These are phyloP conservation scores for Quercus robur DNA, from an alignment of 306 rosid species.

Conservation along the genomic window DNA sequence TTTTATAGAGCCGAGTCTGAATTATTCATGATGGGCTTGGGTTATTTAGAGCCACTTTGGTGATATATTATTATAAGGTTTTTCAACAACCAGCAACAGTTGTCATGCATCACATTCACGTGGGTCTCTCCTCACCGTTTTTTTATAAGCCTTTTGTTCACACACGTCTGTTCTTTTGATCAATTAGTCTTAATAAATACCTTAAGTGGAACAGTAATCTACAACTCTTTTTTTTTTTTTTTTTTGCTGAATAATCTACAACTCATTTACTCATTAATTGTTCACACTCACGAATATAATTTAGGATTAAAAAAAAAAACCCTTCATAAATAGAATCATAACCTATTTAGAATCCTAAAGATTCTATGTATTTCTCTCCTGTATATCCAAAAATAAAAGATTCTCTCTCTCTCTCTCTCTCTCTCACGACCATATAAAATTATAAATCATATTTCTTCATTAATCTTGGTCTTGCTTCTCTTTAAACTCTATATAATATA, in stretches of 20 bases:
- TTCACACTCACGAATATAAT: too few relatives aligned
- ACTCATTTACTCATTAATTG: too few relatives aligned
- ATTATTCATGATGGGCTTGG: too few relatives aligned
- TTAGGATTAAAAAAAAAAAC: not conserved
- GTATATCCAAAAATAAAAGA: slow-evolving; percentile 22
- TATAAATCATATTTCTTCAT: slow-evolving; percentile 20
- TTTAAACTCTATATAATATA: not conserved
- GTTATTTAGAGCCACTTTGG: too few relatives aligned
- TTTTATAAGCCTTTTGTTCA: not conserved
- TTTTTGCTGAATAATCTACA: too few relatives aligned
- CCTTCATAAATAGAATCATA: not conserved
- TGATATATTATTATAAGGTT: not conserved
- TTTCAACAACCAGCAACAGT: not conserved
- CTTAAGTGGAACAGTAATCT: too few relatives aligned
- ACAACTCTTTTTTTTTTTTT: too few relatives aligned
- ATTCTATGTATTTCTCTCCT: slow-evolving; percentile 5
- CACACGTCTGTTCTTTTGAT: not conserved
- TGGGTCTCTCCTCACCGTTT: too few relatives aligned
- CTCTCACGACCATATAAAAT: not conserved
- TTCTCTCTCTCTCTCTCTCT: slow-evolving; percentile 34
- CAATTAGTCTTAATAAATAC: too few relatives aligned
- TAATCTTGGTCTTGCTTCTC: slow-evolving; percentile 10
- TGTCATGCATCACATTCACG: not conserved
- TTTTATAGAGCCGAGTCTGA: rapidly evolving
- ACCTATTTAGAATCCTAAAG: not conserved